Evolutionary conservation across 2,329 filamentous ascomycete species (phyloP), one percentile per base, ranked within the genome.

Genomic region (Aspergillus tamarii): DNA sequence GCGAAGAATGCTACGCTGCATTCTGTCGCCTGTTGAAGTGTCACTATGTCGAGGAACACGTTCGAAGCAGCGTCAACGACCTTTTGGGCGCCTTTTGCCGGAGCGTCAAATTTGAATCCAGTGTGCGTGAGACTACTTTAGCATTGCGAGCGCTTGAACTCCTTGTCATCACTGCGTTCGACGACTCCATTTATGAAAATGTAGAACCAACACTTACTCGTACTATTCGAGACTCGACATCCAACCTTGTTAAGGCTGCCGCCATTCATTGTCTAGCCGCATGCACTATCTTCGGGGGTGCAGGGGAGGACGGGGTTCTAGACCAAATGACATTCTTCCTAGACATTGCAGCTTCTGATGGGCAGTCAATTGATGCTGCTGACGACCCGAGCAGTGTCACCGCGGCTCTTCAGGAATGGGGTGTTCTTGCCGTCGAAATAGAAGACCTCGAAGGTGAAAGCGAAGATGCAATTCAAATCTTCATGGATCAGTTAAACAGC

Each of bases 401-500:
- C 4, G 91, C 92, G 0, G 91, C 92, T 0, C 82, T 96, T 1
- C 86, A 90, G 67, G 88, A 89, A 63, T 96, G 92, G 91, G 90
- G 89, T 1, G 90, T 94, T 67, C 85, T 96, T 6, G 91, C 91
- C 6, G 93, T 91, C 4, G 87, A 91, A 64, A 81, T 94, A 8
- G 89, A 93, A 4, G 91, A 94, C 70, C 83, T 93, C 50, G 88
- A 91, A 69, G 85, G 86, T 19, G 84, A 88, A 64, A 92, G 90
- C 36, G 89, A 92, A 67, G 80, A 87, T 32, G 90, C 91, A 19
- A 86, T 95, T 70, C 91, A 95, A 59, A 89, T 90, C 2, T 93
- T 97, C 70, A 88, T 92, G 48, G 93, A 96, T 55, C 93, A 96
- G 77, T 89, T 97, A 21, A 89, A 94, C 64, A 93, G 91, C 74